These are phyloP conservation scores for Capsicum baccatum DNA, from an alignment of 257 asterid species.

Conservation along the genomic window DNA sequence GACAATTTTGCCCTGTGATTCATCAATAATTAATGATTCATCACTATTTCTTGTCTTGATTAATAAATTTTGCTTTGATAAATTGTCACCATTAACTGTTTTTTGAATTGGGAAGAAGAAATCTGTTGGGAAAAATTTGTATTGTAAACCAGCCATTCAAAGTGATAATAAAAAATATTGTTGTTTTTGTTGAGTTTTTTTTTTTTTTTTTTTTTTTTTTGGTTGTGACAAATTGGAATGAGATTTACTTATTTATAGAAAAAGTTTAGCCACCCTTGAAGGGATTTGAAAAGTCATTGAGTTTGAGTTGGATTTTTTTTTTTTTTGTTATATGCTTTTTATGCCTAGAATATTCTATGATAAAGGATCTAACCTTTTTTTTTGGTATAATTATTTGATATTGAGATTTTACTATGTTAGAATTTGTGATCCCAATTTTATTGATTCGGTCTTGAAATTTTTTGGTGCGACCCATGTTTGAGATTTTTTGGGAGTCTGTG, in stretches of 20 bases:
- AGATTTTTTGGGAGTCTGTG: no score
- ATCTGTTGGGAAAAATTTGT: conserved; percentile 66
- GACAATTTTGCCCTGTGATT: conserved; percentile 26
- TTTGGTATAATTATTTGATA: background rate
- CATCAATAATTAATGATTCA: conserved; percentile 35
- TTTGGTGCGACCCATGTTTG: no score
- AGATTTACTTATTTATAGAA: conserved; percentile 13
- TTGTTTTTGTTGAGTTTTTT: background rate
- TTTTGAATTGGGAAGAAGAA: conserved; percentile 53
- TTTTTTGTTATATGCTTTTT: background rate
- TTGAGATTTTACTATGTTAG: background rate
- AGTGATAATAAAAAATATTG: background rate
- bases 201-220: background rate
- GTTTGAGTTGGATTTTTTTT: background rate
- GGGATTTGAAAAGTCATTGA: conserved; percentile 20
- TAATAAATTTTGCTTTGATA: conserved; percentile 39
- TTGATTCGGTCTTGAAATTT: no score
- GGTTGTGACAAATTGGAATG: background rate
- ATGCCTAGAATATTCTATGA: background rate
- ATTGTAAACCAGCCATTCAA: conserved; percentile 68
- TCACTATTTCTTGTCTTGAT: conserved; percentile 39
- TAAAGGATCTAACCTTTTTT: background rate
- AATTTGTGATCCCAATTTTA: no score
- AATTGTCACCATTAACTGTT: conserved; percentile 36
- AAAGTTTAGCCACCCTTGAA: background rate